Evolutionary conservation across 768 basidiomycete genomes (phyloP), one percentile per base, ranked within the genome.

Genomic region (Pleurotus giganteus): DNA sequence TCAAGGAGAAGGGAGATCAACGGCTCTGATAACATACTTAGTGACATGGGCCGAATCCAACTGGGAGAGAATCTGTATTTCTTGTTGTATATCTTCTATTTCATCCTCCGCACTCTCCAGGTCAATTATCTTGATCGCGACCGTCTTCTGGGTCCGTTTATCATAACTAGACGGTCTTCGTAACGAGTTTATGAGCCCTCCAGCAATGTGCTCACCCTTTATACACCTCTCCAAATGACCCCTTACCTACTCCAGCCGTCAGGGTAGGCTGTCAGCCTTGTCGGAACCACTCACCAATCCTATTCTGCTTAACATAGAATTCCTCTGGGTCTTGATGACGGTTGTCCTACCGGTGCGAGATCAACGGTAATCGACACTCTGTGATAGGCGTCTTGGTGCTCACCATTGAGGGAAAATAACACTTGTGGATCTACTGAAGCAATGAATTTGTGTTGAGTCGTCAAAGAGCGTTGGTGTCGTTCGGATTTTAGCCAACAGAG

Each of bases 121-220:
- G 76, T 98, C 95, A 69, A 99, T 98, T 63, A 98, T 96, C 86
- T 95, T 99, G 78, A 99, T 98, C 42, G 97, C 97, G 23, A 99
- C 97, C 0, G 96, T 94, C 76, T 89, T 89, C 70, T 94, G 91
- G 23, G 95, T 97, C 56, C 93, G 82, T 68, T 93, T 93, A 74
- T 98, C 95, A 65, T 91, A 98, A 55, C 95, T 97, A 61, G 12
- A 57, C 12, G 8, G 15, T 28, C 24, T 29, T 28, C 8, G 34
- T 28, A 36, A 52, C 26, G 19, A 7, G 32, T 13, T 17, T 26
- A 26, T 27, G 24, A 31, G 28, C 2, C 47, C 31, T 11, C 8
- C 17, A 19, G 39, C n/a, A 24, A 56, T 60, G 52, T 43, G 65
- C 80, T 53, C 55, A 94, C 94, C 95, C 97, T 74, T 98, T 98